phyloP scores from a whole-genome alignment of 495 filamentous ascomycete genomes.

The Astrothelium subdiscretum region DNA sequence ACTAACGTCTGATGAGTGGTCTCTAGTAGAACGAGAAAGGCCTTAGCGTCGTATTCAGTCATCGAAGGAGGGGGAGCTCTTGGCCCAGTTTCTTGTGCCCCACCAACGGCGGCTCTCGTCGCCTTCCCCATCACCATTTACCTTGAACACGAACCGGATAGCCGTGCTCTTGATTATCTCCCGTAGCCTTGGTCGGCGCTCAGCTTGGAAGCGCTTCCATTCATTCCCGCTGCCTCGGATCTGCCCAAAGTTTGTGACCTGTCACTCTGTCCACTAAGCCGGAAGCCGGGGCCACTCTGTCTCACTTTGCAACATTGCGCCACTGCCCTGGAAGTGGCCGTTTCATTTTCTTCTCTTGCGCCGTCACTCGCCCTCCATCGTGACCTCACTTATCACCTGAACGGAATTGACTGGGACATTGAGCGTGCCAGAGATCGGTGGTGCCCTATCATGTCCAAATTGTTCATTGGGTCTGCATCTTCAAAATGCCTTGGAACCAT shows the following conservation, averaged over 20 bases:
- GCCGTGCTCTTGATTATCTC: not conserved
- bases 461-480: constrained; percentile 76
- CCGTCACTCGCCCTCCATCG: not conserved
- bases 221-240: not conserved
- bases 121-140: not conserved
- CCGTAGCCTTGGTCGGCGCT: not conserved
- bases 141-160: not conserved
- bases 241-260: not conserved
- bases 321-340: not conserved
- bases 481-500: not conserved
- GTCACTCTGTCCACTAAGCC: not conserved
- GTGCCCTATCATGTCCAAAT: constrained; percentile 57
- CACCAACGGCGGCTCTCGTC: not conserved
- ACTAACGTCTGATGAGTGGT: not conserved
- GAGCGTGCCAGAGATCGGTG: not conserved
- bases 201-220: not conserved
- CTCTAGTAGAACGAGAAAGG: not conserved
- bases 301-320: constrained; percentile 1
- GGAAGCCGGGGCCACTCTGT: not conserved
- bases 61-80: not conserved
- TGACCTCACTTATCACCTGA: not conserved
- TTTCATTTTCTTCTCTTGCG: not conserved
- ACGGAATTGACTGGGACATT: not conserved
- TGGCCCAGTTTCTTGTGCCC: not conserved
- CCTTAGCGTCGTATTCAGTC: not conserved